Conservation (phyloP, 2,329 filamentous ascomycete genomes). For the Alternaria infectoria region DNA sequence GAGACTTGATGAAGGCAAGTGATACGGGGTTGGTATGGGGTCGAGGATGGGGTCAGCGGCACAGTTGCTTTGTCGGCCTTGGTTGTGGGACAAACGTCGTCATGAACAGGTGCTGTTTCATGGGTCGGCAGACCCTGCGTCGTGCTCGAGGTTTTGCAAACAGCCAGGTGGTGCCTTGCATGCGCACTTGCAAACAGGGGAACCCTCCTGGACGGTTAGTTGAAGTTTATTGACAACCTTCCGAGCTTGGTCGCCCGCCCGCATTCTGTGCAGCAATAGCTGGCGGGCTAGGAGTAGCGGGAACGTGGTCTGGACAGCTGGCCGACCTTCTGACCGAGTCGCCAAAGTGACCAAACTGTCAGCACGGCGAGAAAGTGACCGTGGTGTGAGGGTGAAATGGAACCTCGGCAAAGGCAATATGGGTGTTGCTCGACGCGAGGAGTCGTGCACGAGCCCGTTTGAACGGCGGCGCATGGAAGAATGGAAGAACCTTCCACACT, state of each 20-base stretch:
- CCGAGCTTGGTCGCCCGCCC: neutral
- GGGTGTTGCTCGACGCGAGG: constrained; percentile 9
- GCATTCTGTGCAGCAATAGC: constrained; percentile 1
- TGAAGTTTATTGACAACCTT: neutral
- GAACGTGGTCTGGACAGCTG: neutral
- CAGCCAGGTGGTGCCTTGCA: neutral
- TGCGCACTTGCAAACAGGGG: neutral
- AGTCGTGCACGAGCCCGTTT: neutral
- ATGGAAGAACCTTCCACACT: constrained; percentile 18
- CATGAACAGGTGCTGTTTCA: neutral
- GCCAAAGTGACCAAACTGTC: neutral
- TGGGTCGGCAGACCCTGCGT: constrained; percentile 7
- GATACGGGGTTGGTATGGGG: neutral
- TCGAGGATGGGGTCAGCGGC: neutral
- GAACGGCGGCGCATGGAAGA: constrained; percentile 13
- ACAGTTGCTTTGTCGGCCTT: constrained; percentile 6
- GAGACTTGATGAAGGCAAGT: neutral
- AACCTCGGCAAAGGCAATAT: neutral
- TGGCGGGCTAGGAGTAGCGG: neutral
- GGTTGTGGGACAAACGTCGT: neutral
- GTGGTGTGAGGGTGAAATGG: neutral
- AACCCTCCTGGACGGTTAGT: neutral
- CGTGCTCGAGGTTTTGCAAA: neutral
- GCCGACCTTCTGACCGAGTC: neutral
- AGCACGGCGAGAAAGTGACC: neutral